Percentiles rank a stretch among this genome's conserved stretches.
Evolutionary conservation across 345 rosid species (phyloP).

Genomic region (Salix dunnii): DNA sequence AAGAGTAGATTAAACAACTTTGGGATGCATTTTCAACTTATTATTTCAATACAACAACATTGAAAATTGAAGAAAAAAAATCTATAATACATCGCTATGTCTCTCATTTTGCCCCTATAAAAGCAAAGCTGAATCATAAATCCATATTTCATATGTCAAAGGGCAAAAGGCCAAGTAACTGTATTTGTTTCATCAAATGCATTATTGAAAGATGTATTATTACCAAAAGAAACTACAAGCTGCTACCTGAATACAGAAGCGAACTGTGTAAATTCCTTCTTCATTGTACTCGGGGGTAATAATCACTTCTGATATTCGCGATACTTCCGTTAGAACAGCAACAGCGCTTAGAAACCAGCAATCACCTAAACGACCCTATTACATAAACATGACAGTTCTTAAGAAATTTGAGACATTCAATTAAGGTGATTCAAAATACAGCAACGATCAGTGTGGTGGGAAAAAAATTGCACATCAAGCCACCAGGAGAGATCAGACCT

Average conservation of each 20-base stretch:
- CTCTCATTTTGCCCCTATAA: not conserved
- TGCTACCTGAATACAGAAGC: slow-evolving; percentile 97
- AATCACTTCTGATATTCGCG: slow-evolving; percentile 90
- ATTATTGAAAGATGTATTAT: not conserved
- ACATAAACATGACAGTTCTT: slow-evolving; percentile 14
- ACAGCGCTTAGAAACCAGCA: slow-evolving; percentile 99
- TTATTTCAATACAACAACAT: not conserved
- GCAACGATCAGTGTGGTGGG: slow-evolving; percentile 8
- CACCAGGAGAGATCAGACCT: slow-evolving; percentile 48
- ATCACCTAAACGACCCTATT: slow-evolving; percentile 94
- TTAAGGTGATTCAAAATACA: slow-evolving; percentile 11
- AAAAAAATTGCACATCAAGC: slow-evolving; percentile 6
- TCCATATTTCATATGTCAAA: not conserved
- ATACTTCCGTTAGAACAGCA: slow-evolving; percentile 92
- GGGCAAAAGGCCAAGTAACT: not conserved
- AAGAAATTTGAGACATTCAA: slow-evolving; percentile 10
- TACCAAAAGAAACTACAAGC: slow-evolving; percentile 3
- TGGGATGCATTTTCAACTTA: not conserved
- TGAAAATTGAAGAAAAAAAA: not conserved
- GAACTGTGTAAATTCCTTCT: slow-evolving; percentile 98
- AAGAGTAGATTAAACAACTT: not conserved
- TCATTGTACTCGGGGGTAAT: slow-evolving; percentile 95
- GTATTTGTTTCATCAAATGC: not conserved
- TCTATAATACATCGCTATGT: not conserved
- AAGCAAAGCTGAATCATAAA: not conserved